These are phyloP conservation scores for Penstemon newberryi DNA, from an alignment of 257 asterid species.

Conservation along the genomic window DNA sequence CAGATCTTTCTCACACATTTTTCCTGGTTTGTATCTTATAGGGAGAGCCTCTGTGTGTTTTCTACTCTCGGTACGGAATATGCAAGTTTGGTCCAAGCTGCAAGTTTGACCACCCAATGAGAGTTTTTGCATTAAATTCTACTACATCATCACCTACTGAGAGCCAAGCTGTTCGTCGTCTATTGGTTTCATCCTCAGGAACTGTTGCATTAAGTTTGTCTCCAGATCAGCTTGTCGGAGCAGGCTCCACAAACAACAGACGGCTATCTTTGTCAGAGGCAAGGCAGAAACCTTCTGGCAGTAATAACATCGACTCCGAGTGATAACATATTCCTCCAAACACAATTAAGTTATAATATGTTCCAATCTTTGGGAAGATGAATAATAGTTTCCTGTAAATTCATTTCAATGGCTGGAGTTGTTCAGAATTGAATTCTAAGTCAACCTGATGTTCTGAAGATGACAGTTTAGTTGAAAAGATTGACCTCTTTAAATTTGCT, in stretches of 20 bases:
- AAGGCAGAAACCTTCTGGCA: constrained; percentile 74
- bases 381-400: constrained; percentile 68
- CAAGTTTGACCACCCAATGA: constrained; percentile 99
- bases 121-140: constrained; percentile 58
- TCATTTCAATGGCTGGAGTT: constrained; percentile 67
- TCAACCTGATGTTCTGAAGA: constrained; percentile 56
- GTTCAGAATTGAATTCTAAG: constrained; percentile 57
- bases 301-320: constrained; percentile 70
- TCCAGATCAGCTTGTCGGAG: constrained; percentile 67
- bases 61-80: constrained; percentile 92
- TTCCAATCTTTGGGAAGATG: constrained; percentile 48
- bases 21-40: constrained; percentile 40
- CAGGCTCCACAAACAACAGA: constrained; percentile 62
- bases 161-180: constrained; percentile 53
- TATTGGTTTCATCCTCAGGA: constrained; percentile 71
- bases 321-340: constrained; percentile 51
- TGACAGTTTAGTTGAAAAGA: constrained; percentile 50
- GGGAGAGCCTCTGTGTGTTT: constrained; percentile 92
- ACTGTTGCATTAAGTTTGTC: constrained; percentile 61
- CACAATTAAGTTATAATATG: constrained; percentile 38
- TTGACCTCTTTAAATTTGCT: constrained; percentile 56
- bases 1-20: constrained; percentile 25
- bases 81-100: constrained; percentile 99
- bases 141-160: constrained; percentile 67
- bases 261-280: constrained; percentile 65